phyloP scores from a whole-genome alignment of 2,329 filamentous ascomycete species.

The Domatiomyces catenatus region DNA sequence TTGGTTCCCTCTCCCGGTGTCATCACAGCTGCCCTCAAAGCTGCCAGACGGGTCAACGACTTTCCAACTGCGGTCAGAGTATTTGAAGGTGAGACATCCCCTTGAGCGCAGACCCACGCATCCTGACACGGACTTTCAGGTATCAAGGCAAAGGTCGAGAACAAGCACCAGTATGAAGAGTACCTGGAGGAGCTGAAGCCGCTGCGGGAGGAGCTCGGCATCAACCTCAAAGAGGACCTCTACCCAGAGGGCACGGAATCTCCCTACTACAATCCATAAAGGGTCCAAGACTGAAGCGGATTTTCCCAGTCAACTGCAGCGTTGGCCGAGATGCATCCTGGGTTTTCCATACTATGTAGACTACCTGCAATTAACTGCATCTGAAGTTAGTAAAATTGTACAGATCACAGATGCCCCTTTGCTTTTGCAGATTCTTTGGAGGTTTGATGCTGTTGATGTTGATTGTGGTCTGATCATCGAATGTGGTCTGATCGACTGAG shows the following conservation, averaged over 20 bases:
- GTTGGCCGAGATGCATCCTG: background rate
- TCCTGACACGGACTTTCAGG: slow-evolving; percentile 38
- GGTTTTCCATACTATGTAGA: background rate
- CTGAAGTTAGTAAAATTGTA: background rate
- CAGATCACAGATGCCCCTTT: background rate
- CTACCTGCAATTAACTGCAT: background rate
- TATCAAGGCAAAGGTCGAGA: slow-evolving; percentile 99
- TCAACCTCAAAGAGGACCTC: slow-evolving; percentile 80
- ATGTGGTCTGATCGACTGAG: no score
- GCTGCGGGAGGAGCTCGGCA: slow-evolving; percentile 82
- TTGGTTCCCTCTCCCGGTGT: slow-evolving; percentile 89
- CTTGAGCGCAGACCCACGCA: slow-evolving; percentile 4
- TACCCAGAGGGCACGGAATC: slow-evolving; percentile 45
- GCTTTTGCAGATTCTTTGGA: background rate
- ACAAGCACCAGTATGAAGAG: slow-evolving; percentile 91
- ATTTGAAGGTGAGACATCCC: slow-evolving; percentile 69
- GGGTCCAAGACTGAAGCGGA: background rate
- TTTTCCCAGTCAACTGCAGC: background rate
- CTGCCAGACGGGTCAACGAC: slow-evolving; percentile 92
- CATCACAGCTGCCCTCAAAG: slow-evolving; percentile 77
- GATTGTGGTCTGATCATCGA: no score
- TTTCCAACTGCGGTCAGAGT: slow-evolving; percentile 95
- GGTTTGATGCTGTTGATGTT: background rate
- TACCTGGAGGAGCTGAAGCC: slow-evolving; percentile 77
- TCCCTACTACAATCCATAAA: slow-evolving; percentile 17